A percentile compares a stretch with the other conserved stretches of the same genome.
Conservation (phyloP, 2,329 filamentous ascomycete genomes). For the Xylaria digitata region DNA sequence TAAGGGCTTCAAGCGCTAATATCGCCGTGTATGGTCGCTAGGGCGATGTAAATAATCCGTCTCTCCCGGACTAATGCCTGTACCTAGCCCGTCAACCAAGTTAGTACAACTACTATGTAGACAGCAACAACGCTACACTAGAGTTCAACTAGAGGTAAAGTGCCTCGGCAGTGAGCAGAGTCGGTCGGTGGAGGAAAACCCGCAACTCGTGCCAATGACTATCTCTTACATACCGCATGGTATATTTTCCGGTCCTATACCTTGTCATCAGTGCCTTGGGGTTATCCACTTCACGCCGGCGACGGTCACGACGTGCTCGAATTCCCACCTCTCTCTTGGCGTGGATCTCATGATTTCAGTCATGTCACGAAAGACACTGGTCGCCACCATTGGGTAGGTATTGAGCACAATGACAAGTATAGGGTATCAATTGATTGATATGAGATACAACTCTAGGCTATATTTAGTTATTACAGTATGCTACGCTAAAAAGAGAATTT, state of each 20-base stretch:
- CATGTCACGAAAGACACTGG: neutral
- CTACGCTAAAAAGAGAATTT: neutral
- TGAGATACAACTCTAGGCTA: slow-evolving; percentile 9
- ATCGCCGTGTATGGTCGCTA: neutral
- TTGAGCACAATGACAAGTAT: neutral
- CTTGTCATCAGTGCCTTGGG: neutral
- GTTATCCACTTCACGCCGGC: neutral
- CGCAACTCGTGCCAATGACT: no score
- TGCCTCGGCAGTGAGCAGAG: neutral
- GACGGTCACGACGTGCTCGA: neutral
- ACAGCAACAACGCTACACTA: no score
- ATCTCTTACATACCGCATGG: no score
- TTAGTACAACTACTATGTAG: no score
- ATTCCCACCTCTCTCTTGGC: neutral
- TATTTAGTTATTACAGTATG: slow-evolving; percentile 31
- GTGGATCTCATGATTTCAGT: neutral
- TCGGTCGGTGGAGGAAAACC: no score
- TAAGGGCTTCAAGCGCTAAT: neutral
- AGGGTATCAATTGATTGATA: slow-evolving; percentile 36
- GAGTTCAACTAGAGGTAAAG: no score
- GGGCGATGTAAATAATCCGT: neutral
- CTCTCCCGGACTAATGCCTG: no score
- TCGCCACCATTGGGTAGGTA: neutral
- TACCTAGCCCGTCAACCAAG: no score
- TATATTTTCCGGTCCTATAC: no score